Conservation (phyloP, 2,329 filamentous ascomycete genomes). For the Colletotrichum scovillei region DNA sequence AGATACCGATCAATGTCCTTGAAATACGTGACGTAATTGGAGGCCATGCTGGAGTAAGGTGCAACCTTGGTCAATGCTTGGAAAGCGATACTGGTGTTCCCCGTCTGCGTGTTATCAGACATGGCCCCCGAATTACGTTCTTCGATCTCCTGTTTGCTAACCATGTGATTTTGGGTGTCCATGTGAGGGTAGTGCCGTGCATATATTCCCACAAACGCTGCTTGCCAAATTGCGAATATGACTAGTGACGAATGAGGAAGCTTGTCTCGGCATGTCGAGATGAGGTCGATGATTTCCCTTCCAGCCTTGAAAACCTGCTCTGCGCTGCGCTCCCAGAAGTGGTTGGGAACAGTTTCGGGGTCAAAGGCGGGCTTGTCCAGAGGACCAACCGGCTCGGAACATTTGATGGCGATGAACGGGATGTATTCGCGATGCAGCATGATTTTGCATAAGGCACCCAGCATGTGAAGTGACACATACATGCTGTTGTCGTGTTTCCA, state of each 20-base stretch:
- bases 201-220: slow-evolving; percentile 74
- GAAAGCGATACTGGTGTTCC: slow-evolving; percentile 59
- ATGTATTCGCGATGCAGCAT: slow-evolving; percentile 77
- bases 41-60: slow-evolving; percentile 65
- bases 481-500: slow-evolving; percentile 74
- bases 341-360: slow-evolving; percentile 56
- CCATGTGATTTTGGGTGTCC: slow-evolving; percentile 69
- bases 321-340: slow-evolving; percentile 73
- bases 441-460: slow-evolving; percentile 73
- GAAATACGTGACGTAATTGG: slow-evolving; percentile 65
- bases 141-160: slow-evolving; percentile 47
- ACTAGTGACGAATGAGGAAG: slow-evolving; percentile 76
- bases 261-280: slow-evolving; percentile 70
- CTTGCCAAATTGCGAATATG: slow-evolving; percentile 75
- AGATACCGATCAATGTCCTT: slow-evolving; percentile 66
- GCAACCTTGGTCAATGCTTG: slow-evolving; percentile 64
- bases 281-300: slow-evolving; percentile 72
- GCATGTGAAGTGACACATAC: slow-evolving; percentile 75
- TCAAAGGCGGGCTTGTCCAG: slow-evolving; percentile 69
- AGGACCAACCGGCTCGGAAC: slow-evolving; percentile 61
- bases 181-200: slow-evolving; percentile 75
- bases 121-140: slow-evolving; percentile 40
- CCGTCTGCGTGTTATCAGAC: slow-evolving; percentile 48
- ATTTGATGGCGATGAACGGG: slow-evolving; percentile 72
- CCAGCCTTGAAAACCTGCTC: slow-evolving; percentile 72